phyloP scores from a whole-genome alignment of 805 yeast genomes.

The Torulaspora delbrueckii region DNA sequence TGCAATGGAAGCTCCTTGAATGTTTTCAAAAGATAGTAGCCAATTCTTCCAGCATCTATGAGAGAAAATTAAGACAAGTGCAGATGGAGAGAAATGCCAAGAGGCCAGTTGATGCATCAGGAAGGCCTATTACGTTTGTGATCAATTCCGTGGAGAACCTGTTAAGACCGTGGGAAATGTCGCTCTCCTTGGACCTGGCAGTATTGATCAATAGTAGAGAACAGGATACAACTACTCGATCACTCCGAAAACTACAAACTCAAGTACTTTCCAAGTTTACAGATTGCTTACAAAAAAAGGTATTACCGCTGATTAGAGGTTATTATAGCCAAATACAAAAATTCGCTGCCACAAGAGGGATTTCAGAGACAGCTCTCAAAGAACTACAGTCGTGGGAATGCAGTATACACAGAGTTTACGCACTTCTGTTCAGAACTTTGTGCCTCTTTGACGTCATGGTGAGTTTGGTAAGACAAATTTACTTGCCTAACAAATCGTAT shows the following conservation, averaged over 20 bases:
- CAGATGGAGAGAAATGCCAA: constrained; percentile 31
- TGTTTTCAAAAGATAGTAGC: constrained; percentile 24
- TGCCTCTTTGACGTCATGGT: constrained; percentile 17
- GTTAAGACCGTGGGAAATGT: constrained; percentile 32
- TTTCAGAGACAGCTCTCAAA: constrained; percentile 21
- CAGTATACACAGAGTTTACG: constrained; percentile 45
- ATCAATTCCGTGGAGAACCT: constrained; percentile 32
- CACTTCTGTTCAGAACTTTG: constrained; percentile 26
- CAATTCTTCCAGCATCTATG: constrained; percentile 30
- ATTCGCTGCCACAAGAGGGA: constrained; percentile 20
- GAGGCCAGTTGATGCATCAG: constrained; percentile 31
- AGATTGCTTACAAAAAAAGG: constrained; percentile 24
- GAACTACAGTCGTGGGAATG: constrained; percentile 38
- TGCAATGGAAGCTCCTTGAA: constrained; percentile 28
- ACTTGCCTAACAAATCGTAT: constrained; percentile 23
- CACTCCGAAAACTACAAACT: constrained; percentile 28
- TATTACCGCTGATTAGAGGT: constrained; percentile 21
- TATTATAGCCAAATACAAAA: constrained; percentile 28
- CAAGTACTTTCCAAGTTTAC: constrained; percentile 30
- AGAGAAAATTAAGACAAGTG: constrained; percentile 30
- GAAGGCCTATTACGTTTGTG: constrained; percentile 29
- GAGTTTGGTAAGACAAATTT: constrained; percentile 26
- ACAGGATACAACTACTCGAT: constrained; percentile 22
- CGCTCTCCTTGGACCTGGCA: constrained; percentile 29
- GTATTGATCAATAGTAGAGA: constrained; percentile 32